Conservation (phyloP, 306 rosid genomes). For the Acacia crassicarpa region DNA sequence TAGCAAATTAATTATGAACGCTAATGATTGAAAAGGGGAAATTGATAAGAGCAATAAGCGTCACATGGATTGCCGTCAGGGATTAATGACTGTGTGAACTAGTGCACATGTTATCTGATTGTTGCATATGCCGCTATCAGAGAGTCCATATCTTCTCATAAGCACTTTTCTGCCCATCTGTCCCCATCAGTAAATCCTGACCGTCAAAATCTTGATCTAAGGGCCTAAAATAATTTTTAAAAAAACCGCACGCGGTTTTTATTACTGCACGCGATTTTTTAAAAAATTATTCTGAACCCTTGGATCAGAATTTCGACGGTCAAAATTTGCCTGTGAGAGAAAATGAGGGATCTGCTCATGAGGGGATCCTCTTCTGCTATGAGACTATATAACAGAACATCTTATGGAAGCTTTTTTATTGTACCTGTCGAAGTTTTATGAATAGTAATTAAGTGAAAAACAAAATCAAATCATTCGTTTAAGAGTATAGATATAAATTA, state of each 20-base stretch:
- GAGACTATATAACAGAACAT: neutral
- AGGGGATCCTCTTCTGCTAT: too few relatives aligned
- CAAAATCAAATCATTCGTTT: conserved; percentile 31
- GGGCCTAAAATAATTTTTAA: too few relatives aligned
- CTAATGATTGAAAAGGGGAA: neutral
- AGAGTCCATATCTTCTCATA: too few relatives aligned
- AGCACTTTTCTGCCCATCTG: too few relatives aligned
- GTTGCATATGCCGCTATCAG: conserved; percentile 11
- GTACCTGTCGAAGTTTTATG: neutral
- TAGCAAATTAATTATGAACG: neutral
- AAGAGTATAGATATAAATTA: neutral
- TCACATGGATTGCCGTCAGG: conserved; percentile 34
- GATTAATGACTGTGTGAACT: conserved; percentile 17
- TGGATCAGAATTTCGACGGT: too few relatives aligned
- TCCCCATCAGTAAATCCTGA: too few relatives aligned
- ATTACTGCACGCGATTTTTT: too few relatives aligned
- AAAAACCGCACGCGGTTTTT: too few relatives aligned
- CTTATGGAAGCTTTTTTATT: neutral
- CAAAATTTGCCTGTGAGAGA: too few relatives aligned
- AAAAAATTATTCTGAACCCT: too few relatives aligned
- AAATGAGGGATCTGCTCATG: too few relatives aligned
- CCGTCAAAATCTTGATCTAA: too few relatives aligned
- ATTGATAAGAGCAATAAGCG: neutral
- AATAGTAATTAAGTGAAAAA: conserved; percentile 8
- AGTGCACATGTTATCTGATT: conserved; percentile 38